phyloP scores from a whole-genome alignment of 2,329 filamentous ascomycete genomes.

The Penicillium hesseltinei region DNA sequence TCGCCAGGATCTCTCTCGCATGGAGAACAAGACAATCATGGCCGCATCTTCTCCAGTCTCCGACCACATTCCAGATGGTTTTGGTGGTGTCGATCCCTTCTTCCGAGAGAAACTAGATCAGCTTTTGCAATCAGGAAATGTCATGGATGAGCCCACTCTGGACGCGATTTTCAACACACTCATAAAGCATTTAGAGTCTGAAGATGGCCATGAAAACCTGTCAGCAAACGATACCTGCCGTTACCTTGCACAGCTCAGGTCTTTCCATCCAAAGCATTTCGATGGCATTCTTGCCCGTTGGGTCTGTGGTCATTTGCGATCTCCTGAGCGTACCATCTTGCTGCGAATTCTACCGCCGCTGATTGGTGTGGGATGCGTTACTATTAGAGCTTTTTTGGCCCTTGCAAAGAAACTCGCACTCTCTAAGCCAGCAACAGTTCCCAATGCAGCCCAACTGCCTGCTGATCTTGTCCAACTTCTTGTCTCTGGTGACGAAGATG shows the following conservation, averaged over 20 bases:
- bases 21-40: conserved; percentile 44
- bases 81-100: conserved; percentile 40
- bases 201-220: conserved; percentile 28
- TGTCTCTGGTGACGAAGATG: conserved; percentile 19
- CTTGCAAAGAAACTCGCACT: conserved; percentile 34
- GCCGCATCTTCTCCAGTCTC: conserved; percentile 50
- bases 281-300: conserved; percentile 45
- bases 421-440: conserved; percentile 25
- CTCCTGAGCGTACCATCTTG: conserved; percentile 33
- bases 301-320: conserved; percentile 40
- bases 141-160: conserved; percentile 48
- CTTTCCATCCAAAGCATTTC: conserved; percentile 45
- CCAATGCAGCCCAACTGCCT: conserved; percentile 28
- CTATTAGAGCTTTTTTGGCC: conserved; percentile 41
- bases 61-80: conserved; percentile 45
- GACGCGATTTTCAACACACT: conserved; percentile 44
- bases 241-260: conserved; percentile 44
- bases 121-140: conserved; percentile 44
- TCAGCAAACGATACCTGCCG: conserved; percentile 39
- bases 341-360: conserved; percentile 39
- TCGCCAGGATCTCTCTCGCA: conserved; percentile 45
- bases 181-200: conserved; percentile 37
- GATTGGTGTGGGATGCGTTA: conserved; percentile 47
- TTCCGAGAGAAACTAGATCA: conserved; percentile 49
- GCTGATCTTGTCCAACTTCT: conserved; percentile 36